Conservation (phyloP, 768 basidiomycete species). For the Boletus sensibilis region DNA sequence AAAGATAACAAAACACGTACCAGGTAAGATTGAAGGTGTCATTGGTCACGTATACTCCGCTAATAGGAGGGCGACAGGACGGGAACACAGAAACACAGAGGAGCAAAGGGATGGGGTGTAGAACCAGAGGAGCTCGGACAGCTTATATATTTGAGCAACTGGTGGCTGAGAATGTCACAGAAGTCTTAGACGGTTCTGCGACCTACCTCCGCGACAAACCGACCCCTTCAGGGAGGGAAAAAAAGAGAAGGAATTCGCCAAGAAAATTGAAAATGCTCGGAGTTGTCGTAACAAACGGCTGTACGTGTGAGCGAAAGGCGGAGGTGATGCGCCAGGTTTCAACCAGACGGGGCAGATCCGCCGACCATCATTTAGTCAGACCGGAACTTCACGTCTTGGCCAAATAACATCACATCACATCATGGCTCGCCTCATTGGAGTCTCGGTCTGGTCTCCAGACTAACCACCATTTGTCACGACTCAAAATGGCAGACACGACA, state of each 20-base stretch:
- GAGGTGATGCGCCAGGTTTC: slow-evolving; percentile 1
- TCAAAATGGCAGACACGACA: background rate
- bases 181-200: background rate
- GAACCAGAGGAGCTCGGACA: background rate
- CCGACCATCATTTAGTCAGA: background rate
- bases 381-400: no score
- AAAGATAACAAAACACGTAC: slow-evolving; percentile 14
- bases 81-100: background rate
- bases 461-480: background rate
- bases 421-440: no score
- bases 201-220: slow-evolving; percentile 1
- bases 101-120: background rate
- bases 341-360: background rate
- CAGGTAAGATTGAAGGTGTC: slow-evolving; percentile 27
- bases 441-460: no score
- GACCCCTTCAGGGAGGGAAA: background rate
- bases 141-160: slow-evolving; percentile 25
- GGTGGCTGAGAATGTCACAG: slow-evolving; percentile 25
- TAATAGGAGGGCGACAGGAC: background rate
- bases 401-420: no score
- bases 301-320: background rate
- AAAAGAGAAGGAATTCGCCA: background rate
- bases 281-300: slow-evolving; percentile 13
- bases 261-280: slow-evolving; percentile 2
- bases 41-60: slow-evolving; percentile 17